Evolutionary conservation across 331 rosid genomes (phyloP), one percentile per base, ranked within the genome.

Genomic region (Malus hybrid): DNA sequence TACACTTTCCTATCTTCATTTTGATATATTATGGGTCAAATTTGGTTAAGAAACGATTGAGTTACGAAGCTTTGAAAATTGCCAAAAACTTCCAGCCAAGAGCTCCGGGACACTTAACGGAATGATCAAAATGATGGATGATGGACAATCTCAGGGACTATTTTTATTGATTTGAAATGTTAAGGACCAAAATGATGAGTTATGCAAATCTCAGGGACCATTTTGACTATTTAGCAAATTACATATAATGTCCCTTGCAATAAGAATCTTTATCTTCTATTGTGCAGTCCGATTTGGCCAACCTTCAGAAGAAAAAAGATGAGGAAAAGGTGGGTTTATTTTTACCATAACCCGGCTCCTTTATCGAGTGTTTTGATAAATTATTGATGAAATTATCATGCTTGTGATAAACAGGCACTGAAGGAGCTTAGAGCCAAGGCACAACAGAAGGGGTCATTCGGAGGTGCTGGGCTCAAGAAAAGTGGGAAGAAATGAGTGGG

Each of bases 401-500:
- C 7, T 7, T 76, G 7, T 68, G 63, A 5, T 64, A 62, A 73
- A 76, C 84, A 93, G 98, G 98, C 97, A 0, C 85, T 93, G 46
- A 91, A 80, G 83, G 98, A 91, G 54, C 90, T 93, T 72, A 91
- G 88, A 81, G 89, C 96, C 75, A 91, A 93, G 91, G 98, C 97
- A 4, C 81, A 72, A 54, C 92, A 89, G 85, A 93, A 91, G 82
- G 98, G 97, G 12, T 50, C 62, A 28, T 87, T 93, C 24, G 97
- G 98, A 73, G 98, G 97, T 70, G 66, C 96, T 63, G 98, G 98
- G 67, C 96, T 93, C 76, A 91, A 93, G 96, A 93, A 93, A 82
- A 93, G 98, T 81, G 97, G 98, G 79, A 93, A 93, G 93, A 93
- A 93, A 83, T 93, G 75, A 87, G 79, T 9, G 75, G 48, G 46